A percentile compares a stretch with the other conserved stretches of the same genome.
phyloP scores from a whole-genome alignment of 2,329 filamentous ascomycete species.

The Didymella exigua region DNA sequence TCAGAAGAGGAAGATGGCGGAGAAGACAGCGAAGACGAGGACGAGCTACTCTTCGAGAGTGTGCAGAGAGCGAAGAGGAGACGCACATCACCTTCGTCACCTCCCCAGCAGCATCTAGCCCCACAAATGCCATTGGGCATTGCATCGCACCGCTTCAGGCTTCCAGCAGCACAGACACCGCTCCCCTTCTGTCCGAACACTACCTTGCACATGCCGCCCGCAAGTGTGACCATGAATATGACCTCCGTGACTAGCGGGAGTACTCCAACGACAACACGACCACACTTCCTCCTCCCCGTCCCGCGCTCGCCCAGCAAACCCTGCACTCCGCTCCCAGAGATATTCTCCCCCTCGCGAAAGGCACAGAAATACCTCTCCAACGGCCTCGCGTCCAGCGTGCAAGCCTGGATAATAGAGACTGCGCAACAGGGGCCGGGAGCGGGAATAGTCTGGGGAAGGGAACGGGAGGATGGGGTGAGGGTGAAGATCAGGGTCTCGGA shows the following conservation, averaged over 20 bases:
- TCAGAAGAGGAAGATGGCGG: background rate
- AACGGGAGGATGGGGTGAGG: conserved; percentile 35
- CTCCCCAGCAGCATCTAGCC: background rate
- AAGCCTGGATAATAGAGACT: conserved; percentile 58
- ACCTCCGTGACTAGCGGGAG: background rate
- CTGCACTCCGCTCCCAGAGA: conserved; percentile 53
- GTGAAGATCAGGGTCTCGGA: conserved; percentile 17
- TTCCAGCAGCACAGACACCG: conserved; percentile 21
- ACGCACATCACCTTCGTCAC: conserved; percentile 13
- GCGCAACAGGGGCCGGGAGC: conserved; percentile 22
- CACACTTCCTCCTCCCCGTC: conserved; percentile 48
- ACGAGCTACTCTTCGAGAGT: background rate
- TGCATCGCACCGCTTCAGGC: conserved; percentile 37
- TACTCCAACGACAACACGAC: conserved; percentile 29
- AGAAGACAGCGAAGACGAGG: background rate
- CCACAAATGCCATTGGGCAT: background rate
- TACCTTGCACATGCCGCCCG: background rate
- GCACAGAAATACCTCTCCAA: conserved; percentile 56
- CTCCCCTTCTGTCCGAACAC: no score
- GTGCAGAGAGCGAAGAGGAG: background rate
- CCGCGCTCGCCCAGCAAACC: conserved; percentile 34
- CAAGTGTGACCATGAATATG: no score
- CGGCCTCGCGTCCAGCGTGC: conserved; percentile 57
- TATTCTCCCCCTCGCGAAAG: conserved; percentile 60
- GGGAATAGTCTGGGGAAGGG: conserved; percentile 22